These are phyloP conservation scores for Cicer cuneatum DNA, from an alignment of 306 rosid genomes.

Conservation along the genomic window DNA sequence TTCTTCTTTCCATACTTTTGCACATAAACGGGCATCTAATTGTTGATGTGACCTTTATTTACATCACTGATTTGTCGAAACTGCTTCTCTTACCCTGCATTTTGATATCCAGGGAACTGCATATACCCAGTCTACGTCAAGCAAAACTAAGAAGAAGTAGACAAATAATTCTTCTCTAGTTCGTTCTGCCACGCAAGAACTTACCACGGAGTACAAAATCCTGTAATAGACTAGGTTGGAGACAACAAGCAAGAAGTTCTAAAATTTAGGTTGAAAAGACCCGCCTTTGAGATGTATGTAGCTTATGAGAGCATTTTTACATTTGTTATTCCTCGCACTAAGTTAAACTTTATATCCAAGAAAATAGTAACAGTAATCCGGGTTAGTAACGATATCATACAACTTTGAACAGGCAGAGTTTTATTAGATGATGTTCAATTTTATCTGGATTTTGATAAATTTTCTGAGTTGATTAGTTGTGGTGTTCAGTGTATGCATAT, in stretches of 20 bases:
- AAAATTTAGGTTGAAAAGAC: constrained; percentile 51
- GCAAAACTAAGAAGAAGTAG: constrained; percentile 89
- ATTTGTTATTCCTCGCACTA: constrained; percentile 35
- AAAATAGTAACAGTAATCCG: constrained; percentile 41
- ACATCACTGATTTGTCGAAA: neutral
- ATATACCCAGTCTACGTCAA: constrained; percentile 57
- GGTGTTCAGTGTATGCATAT: neutral
- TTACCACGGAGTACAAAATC: constrained; percentile 54
- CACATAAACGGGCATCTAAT: neutral
- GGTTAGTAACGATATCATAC: constrained; percentile 46
- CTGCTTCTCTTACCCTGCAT: constrained; percentile 4
- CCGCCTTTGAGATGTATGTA: constrained; percentile 67
- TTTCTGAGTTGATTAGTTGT: neutral
- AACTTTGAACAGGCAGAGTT: constrained; percentile 38
- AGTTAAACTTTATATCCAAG: constrained; percentile 44
- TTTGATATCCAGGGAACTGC: constrained; percentile 81
- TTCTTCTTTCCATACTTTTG: neutral
- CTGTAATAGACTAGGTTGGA: constrained; percentile 65
- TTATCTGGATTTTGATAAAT: constrained; percentile 25
- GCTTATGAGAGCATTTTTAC: constrained; percentile 43
- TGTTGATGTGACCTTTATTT: neutral
- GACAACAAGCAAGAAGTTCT: constrained; percentile 56
- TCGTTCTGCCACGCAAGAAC: constrained; percentile 57
- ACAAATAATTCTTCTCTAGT: constrained; percentile 41
- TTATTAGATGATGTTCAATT: constrained; percentile 45